Percentiles rank a stretch among this genome's conserved stretches.
Evolutionary conservation across 257 asterid species (phyloP).

Genomic region (Solanum etuberosum): DNA sequence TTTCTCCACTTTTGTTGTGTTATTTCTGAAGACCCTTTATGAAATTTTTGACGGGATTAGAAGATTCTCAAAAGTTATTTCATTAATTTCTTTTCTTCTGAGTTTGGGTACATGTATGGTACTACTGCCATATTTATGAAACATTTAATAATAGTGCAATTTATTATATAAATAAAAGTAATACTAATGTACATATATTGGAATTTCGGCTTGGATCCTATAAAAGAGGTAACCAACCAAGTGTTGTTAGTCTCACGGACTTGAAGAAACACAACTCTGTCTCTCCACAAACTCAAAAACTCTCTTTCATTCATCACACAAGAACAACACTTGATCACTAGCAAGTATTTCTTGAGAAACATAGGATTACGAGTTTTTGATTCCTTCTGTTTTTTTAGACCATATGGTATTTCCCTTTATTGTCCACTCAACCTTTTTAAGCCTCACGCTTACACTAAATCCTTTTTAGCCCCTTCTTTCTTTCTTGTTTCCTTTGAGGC

Average conservation of each 20-base stretch:
- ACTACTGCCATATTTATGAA: neutral
- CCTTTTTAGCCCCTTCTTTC: neutral
- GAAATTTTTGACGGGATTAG: neutral
- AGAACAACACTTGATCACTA: neutral
- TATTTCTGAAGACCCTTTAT: too few relatives aligned
- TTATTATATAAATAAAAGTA: neutral
- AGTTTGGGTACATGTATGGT: neutral
- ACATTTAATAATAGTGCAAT: neutral
- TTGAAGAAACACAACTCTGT: neutral
- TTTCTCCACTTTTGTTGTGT: neutral
- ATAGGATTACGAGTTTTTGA: neutral
- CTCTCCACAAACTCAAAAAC: slow-evolving; percentile 4
- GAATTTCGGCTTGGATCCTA: slow-evolving; percentile 42
- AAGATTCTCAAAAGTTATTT: neutral
- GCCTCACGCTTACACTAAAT: slow-evolving; percentile 1
- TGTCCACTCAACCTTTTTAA: neutral
- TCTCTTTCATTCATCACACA: neutral
- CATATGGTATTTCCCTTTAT: neutral
- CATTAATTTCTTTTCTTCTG: neutral
- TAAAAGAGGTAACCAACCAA: slow-evolving; percentile 40
- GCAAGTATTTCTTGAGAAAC: neutral
- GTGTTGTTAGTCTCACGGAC: slow-evolving; percentile 22
- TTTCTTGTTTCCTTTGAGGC: neutral
- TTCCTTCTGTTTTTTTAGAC: neutral
- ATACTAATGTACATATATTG: slow-evolving; percentile 8